These are phyloP conservation scores for Termitomyces sp. DNA, from an alignment of 768 basidiomycete species.

Conservation along the genomic window DNA sequence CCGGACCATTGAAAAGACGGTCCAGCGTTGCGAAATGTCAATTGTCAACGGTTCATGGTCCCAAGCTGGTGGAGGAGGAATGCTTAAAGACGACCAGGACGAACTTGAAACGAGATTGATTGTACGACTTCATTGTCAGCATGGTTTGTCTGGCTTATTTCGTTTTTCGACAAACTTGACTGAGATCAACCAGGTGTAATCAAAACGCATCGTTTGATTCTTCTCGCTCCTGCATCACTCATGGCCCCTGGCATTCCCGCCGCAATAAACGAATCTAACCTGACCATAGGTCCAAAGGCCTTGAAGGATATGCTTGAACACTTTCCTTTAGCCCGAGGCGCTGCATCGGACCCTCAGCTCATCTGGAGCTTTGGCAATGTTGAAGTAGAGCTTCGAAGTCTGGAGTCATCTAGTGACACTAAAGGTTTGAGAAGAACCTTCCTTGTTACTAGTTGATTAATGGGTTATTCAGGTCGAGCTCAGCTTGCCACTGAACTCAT, in stretches of 20 bases:
- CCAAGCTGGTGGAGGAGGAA: slow-evolving; percentile 25
- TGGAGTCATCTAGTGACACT: slow-evolving; percentile 59
- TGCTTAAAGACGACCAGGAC: slow-evolving; percentile 45
- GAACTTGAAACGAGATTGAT: slow-evolving; percentile 68
- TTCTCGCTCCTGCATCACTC: slow-evolving; percentile 53
- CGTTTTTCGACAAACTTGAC: neutral
- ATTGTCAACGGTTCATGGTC: slow-evolving; percentile 47
- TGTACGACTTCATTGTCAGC: slow-evolving; percentile 76
- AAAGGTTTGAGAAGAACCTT: slow-evolving; percentile 39
- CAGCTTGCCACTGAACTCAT: slow-evolving; percentile 73
- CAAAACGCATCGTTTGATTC: slow-evolving; percentile 73
- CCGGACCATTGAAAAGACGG: slow-evolving; percentile 67
- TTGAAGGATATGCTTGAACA: slow-evolving; percentile 79
- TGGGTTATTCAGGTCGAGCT: slow-evolving; percentile 37
- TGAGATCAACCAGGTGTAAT: slow-evolving; percentile 51
- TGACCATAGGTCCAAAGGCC: slow-evolving; percentile 69
- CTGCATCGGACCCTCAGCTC: slow-evolving; percentile 70
- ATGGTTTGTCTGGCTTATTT: slow-evolving; percentile 40
- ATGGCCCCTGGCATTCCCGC: slow-evolving; percentile 67
- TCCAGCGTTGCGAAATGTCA: slow-evolving; percentile 72
- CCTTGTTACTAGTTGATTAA: neutral
- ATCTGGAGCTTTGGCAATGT: slow-evolving; percentile 73
- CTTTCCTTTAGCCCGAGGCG: slow-evolving; percentile 60
- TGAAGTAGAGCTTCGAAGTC: slow-evolving; percentile 66
- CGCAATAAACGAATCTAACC: slow-evolving; percentile 49